Evolutionary conservation across 352 stramenopile genomes (phyloP), one percentile per base, ranked within the genome.

Genomic region (Pythium phragmiticola): DNA sequence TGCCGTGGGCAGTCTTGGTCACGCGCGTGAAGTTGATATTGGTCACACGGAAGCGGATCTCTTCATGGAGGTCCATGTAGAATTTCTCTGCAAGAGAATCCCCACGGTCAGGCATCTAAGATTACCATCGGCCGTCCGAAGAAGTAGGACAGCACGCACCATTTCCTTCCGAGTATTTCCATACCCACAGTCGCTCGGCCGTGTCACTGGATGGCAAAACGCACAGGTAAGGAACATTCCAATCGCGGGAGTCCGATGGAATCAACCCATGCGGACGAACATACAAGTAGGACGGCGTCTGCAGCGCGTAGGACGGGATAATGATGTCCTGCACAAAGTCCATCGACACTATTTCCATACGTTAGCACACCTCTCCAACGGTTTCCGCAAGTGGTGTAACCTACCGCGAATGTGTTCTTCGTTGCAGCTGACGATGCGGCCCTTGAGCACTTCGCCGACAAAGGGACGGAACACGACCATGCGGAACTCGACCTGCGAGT

Each of bases 311-410:
- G 28, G 82, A 92, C 47, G 86, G 86, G 59, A 95, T 95, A 67
- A 93, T 91, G 52, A 95, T 95, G 67, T 95, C 86, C 74, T 95
- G 86, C 58, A 95, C 81, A 74, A 95, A 95, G 64, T 95, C 86
- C 81, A 95, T 95, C 13, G 84, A 91, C n/a, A 95, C 82, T 87
- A 55, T 7, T 54, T 8, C 14, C 16, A 16, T 30, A 1, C 11
- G 34, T 39, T 39, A 39, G 34, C 2, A 30, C 26, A 46, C 46
- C 1, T 39, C 43, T 39, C 26, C 45, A 66, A 23, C 33, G 21
- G 11, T 45, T 45, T 41, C 14, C 26, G 5, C 13, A 53, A 28
- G 19, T 13, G 7, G 7, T 7, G 23, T 21, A 52, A 39, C 63
- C 54, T 57, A 78, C 80, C 82, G 60, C 88, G 81, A 51, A 96